Percentiles rank a stretch among this genome's conserved stretches.
Conservation (phyloP, 2,329 filamentous ascomycete species). For the Scytalidium lignicola region DNA sequence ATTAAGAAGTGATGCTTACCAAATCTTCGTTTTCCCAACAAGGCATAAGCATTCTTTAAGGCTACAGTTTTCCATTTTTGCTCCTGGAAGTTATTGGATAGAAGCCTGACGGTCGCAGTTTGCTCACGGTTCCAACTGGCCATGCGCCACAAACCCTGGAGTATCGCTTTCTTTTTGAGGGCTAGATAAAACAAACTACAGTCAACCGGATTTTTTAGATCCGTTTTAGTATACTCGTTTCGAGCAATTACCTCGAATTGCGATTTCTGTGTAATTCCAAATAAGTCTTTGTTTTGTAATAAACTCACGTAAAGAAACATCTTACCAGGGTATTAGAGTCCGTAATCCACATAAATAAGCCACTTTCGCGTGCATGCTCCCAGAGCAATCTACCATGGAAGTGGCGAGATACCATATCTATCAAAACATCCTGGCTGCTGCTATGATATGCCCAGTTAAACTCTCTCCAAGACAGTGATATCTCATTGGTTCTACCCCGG, state of each 20-base stretch:
- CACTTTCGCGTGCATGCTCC: conserved; percentile 79
- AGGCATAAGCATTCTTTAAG: conserved; percentile 91
- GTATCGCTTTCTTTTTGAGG: conserved; percentile 80
- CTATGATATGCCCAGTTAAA: conserved; percentile 85
- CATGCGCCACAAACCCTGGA: conserved; percentile 93
- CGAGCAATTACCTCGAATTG: conserved; percentile 90
- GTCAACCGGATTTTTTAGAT: conserved; percentile 83
- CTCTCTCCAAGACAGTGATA: conserved; percentile 68
- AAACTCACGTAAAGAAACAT: conserved; percentile 11
- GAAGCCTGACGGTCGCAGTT: conserved; percentile 66
- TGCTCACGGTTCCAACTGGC: conserved; percentile 87
- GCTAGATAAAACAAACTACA: conserved; percentile 91
- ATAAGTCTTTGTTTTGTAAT: background rate
- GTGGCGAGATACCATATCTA: conserved; percentile 75
- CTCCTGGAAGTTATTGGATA: conserved; percentile 88
- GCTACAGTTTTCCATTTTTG: conserved; percentile 83
- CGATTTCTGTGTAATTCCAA: conserved; percentile 42
- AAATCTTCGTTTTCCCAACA: conserved; percentile 86
- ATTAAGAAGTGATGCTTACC: conserved; percentile 41
- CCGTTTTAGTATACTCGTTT: conserved; percentile 86
- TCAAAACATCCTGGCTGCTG: conserved; percentile 80
- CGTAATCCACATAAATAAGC: conserved; percentile 91
- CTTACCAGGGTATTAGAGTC: conserved; percentile 72
- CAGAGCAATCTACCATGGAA: conserved; percentile 77
- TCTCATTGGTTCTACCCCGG: conserved; percentile 58